Evolutionary conservation across 2,329 filamentous ascomycete genomes (phyloP).

Genomic region (Talaromyces albobiverticillius): DNA sequence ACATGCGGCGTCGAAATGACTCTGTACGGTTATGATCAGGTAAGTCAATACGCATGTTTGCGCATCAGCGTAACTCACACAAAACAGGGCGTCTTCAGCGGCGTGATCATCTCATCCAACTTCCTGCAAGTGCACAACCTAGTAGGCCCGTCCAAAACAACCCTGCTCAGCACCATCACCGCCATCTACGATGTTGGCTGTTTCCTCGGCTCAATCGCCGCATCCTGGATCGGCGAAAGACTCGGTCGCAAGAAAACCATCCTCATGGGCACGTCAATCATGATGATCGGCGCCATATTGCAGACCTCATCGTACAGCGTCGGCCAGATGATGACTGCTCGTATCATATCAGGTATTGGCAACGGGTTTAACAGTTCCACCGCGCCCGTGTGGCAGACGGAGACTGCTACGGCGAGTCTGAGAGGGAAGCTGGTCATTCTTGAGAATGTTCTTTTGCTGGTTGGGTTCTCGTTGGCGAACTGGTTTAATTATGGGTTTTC

Average conservation of each 20-base stretch:
- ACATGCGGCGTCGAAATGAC: constrained; percentile 42
- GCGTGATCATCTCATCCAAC: constrained; percentile 54
- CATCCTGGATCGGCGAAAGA: constrained; percentile 43
- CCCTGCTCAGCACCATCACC: constrained; percentile 45
- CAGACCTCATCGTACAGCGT: constrained; percentile 46
- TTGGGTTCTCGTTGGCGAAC: constrained; percentile 49
- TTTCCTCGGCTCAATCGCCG: constrained; percentile 53
- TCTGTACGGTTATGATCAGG: constrained; percentile 49
- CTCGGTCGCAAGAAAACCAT: constrained; percentile 49
- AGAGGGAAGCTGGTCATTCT: constrained; percentile 47
- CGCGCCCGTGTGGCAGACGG: constrained; percentile 51
- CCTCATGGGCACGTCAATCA: constrained; percentile 46
- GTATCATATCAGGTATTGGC: constrained; percentile 46
- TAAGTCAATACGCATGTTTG: neutral
- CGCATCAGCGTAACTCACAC: neutral
- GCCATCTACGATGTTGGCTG: constrained; percentile 60
- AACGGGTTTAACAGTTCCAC: constrained; percentile 53
- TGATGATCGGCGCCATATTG: constrained; percentile 48
- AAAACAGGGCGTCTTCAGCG: constrained; percentile 46
- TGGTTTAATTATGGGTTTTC: constrained; percentile 54
- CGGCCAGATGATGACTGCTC: constrained; percentile 50
- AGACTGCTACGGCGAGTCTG: constrained; percentile 46
- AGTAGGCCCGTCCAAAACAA: constrained; percentile 28
- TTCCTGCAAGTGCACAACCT: constrained; percentile 51
- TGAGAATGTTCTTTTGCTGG: constrained; percentile 51